Percentiles rank a stretch among this genome's conserved stretches.
Evolutionary conservation across 768 basidiomycete species (phyloP).

Genomic region (Tulasnella sp.): DNA sequence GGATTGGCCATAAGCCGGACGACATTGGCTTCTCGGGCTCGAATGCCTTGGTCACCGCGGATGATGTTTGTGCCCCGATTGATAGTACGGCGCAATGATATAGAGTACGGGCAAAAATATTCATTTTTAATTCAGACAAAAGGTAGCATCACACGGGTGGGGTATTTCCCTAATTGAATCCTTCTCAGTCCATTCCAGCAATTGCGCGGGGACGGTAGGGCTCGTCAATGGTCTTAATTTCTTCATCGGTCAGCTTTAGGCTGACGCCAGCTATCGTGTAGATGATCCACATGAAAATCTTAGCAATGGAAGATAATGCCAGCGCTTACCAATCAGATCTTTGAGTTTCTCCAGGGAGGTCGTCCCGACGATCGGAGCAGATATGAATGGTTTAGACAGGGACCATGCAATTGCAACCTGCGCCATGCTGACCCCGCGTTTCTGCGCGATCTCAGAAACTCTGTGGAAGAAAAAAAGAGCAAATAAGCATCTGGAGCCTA

Average conservation of each 20-base stretch:
- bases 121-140: too few relatives aligned
- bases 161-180: not conserved
- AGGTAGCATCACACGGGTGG: not conserved
- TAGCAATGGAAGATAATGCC: not conserved
- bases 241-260: conserved; percentile 57
- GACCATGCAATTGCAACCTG: conserved; percentile 29
- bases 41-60: too few relatives aligned
- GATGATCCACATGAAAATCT: too few relatives aligned
- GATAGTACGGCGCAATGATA: too few relatives aligned
- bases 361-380: conserved; percentile 27
- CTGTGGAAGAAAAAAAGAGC: not conserved
- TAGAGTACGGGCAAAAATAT: too few relatives aligned
- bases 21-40: too few relatives aligned
- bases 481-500: not conserved
- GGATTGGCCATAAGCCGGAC: too few relatives aligned
- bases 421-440: conserved; percentile 25
- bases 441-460: not conserved
- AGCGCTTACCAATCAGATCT: conserved; percentile 14
- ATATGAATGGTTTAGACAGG: conserved; percentile 11
- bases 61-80: too few relatives aligned
- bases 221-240: conserved; percentile 59
- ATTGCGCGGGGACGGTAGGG: conserved; percentile 54
- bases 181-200: conserved; percentile 47
- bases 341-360: conserved; percentile 17
- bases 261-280: conserved; percentile 49